These are phyloP conservation scores for Heliosperma pusillum DNA, from an alignment of 148 eudicot genomes.

Conservation along the genomic window DNA sequence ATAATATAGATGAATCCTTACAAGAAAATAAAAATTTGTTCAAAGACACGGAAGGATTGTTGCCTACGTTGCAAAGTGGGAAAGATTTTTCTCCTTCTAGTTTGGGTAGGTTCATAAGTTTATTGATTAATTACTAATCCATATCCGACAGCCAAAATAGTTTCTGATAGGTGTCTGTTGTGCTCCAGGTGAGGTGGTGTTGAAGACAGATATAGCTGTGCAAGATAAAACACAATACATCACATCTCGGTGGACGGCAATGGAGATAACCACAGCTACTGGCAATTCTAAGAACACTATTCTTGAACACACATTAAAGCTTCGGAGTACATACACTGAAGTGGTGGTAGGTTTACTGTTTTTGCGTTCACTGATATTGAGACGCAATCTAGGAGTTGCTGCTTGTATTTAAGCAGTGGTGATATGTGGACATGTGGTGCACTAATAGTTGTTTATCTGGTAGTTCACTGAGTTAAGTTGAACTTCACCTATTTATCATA, in stretches of 20 bases:
- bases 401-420: not conserved
- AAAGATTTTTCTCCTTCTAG: slow-evolving; percentile 28
- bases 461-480: not conserved
- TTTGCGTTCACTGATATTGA: not conserved
- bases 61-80: slow-evolving; percentile 40
- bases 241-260: slow-evolving; percentile 81
- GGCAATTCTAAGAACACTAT: slow-evolving; percentile 53
- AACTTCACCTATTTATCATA: not conserved
- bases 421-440: slow-evolving; percentile 8
- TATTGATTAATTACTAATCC: slow-evolving; percentile 13
- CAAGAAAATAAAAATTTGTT: slow-evolving; percentile 28
- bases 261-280: slow-evolving; percentile 76
- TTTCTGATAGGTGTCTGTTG: slow-evolving; percentile 8
- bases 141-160: not conserved
- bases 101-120: slow-evolving; percentile 23
- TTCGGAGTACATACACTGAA: slow-evolving; percentile 79
- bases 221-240: slow-evolving; percentile 30
- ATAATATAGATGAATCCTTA: slow-evolving; percentile 29
- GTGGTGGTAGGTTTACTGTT: slow-evolving; percentile 56
- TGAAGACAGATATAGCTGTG: slow-evolving; percentile 33
- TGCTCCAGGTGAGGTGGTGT: slow-evolving; percentile 28
- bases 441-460: not conserved
- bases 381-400: slow-evolving; percentile 1
- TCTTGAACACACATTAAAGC: slow-evolving; percentile 65
- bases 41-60: slow-evolving; percentile 41